Evolutionary conservation across 179 eudicot species (phyloP).

Genomic region (Carnegiea gigantea): DNA sequence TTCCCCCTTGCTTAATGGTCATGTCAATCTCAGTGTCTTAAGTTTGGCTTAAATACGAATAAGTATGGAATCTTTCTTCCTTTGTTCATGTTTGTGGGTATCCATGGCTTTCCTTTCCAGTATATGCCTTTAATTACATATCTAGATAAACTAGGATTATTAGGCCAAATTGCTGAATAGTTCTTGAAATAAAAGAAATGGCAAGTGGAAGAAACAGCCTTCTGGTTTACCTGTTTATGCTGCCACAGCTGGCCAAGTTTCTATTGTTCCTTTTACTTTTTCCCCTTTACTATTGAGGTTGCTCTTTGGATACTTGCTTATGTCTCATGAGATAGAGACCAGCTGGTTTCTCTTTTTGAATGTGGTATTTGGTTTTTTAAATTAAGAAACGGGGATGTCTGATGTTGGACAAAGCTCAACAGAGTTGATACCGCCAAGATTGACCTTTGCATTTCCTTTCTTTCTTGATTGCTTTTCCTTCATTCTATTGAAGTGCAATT

Average conservation of each 20-base stretch:
- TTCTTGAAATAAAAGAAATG: background rate
- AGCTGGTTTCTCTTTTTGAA: background rate
- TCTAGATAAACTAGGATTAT: background rate
- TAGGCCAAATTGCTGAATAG: conserved; percentile 8
- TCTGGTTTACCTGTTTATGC: background rate
- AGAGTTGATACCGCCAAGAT: background rate
- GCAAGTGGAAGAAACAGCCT: background rate
- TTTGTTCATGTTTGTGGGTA: background rate
- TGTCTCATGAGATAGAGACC: background rate
- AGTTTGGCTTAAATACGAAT: background rate
- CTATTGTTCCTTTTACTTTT: background rate
- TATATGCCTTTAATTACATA: background rate
- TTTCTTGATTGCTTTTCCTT: background rate
- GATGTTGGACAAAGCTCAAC: background rate
- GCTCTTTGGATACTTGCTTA: background rate
- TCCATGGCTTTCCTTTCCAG: background rate
- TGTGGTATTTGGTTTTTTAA: background rate
- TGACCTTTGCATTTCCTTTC: background rate
- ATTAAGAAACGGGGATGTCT: background rate
- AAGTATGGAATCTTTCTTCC: conserved; percentile 4
- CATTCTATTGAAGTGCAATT: background rate
- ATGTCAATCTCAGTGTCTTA: background rate
- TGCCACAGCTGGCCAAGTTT: background rate
- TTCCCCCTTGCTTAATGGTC: background rate
- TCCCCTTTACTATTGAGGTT: background rate